Percentiles rank a stretch among this genome's conserved stretches.
These are phyloP conservation scores for Pythium brassicae DNA, from an alignment of 352 stramenopile genomes.

Conservation along the genomic window DNA sequence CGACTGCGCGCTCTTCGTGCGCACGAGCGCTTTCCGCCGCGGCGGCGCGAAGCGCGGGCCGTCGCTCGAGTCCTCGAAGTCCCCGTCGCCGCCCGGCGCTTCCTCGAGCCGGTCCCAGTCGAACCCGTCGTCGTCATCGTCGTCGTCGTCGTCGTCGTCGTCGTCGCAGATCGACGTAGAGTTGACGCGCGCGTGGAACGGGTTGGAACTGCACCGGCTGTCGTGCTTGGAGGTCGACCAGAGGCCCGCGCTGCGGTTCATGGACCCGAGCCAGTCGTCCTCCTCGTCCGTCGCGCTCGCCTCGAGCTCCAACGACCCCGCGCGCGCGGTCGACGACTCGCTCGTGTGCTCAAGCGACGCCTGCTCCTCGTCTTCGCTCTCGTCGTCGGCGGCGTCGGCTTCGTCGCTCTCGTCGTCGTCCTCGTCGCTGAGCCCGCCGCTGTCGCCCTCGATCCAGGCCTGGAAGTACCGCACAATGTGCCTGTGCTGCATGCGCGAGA, in stretches of 20 bases:
- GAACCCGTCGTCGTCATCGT: constrained; percentile 44
- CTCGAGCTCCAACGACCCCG: constrained; percentile 21
- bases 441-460: constrained; percentile 83
- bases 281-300: constrained; percentile 45
- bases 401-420: constrained; percentile 18
- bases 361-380: constrained; percentile 26
- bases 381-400: constrained; percentile 32
- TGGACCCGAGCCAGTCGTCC: constrained; percentile 76
- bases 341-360: constrained; percentile 14
- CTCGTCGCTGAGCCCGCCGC: constrained; percentile 40
- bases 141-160: constrained; percentile 63
- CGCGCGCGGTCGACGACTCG: constrained; percentile 32
- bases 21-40: constrained; percentile 9
- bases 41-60: constrained; percentile 1
- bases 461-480: constrained; percentile 96
- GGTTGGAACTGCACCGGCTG: constrained; percentile 38
- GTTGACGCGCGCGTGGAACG: constrained; percentile 7
- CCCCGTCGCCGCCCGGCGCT: constrained; percentile 45
- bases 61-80: constrained; percentile 22
- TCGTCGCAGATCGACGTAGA: constrained; percentile 34
- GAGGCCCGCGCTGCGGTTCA: constrained; percentile 57
- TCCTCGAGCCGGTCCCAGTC: constrained; percentile 62
- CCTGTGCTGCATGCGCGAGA: constrained; percentile 95
- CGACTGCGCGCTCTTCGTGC: not conserved
- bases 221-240: constrained; percentile 67